Evolutionary conservation across 2,329 filamentous ascomycete genomes (phyloP), one percentile per base, ranked within the genome.

Genomic region (Fusarium sp.): DNA sequence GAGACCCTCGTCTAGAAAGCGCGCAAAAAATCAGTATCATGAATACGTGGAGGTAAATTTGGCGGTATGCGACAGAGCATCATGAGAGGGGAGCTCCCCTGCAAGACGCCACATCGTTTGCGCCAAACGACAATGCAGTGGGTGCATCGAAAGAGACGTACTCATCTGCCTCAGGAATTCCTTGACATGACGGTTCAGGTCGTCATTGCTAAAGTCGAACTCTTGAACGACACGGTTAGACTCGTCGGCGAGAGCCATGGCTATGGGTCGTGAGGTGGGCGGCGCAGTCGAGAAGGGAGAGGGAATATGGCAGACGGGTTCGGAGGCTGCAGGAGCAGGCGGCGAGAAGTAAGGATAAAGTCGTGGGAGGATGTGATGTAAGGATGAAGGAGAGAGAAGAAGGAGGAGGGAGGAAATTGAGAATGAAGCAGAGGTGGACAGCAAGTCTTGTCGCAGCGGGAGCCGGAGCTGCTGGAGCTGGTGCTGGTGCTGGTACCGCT

Each of bases 111-210:
- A 64, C 59, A 41, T 58, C 71, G 60, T 50, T 56, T 61, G 24
- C n/a, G 20, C 54, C 54, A 24, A 24, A 57, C 20, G 61, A 29
- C n/a, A n/a, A n/a, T n/a, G n/a, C n/a, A n/a, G n/a, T n/a, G n/a
- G n/a, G 52, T 64, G 64, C 27, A 54, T 57, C 24, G 61, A 43
- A 27, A 39, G 50, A 37, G 64, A 83, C 84, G 66, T 84, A 88
- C 93, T 87, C 92, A 98, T 95, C 86, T 98, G 92, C 71, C 88
- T 87, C 75, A 98, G 89, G 81, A 98, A 99, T 83, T 98, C 95
- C 74, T 91, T 87, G 71, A 98, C 95, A 75, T 92, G 94, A 79
- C 88, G 90, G 82, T 95, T 94, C 80, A 98, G 89, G 83, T 95
- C 89, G 63, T 92, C 90, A 78, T 95, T 89, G 70, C 91, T 88